Percentiles rank a stretch among this genome's conserved stretches.
phyloP scores from a whole-genome alignment of 1,139 yeast genomes.

The Pichia inconspicua region DNA sequence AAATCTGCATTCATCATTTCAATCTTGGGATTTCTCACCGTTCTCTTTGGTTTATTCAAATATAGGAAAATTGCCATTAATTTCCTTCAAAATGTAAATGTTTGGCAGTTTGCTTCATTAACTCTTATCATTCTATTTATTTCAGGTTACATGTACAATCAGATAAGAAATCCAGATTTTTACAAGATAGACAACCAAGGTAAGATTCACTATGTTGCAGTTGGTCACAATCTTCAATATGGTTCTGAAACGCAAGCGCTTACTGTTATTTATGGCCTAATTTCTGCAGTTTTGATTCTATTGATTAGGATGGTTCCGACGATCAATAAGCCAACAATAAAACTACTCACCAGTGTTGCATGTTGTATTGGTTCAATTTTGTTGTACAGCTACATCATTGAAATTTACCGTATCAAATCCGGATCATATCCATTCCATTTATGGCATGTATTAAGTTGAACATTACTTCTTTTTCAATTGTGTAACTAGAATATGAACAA shows the following conservation, averaged over 20 bases:
- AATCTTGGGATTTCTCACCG: conserved; percentile 28
- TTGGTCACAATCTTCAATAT: conserved; percentile 65
- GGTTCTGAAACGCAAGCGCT: conserved; percentile 80
- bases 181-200: conserved; percentile 53
- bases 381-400: conserved; percentile 46
- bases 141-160: conserved; percentile 90
- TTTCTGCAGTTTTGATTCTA: conserved; percentile 42
- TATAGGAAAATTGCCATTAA: conserved; percentile 10
- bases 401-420: conserved; percentile 51
- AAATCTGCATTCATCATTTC: conserved; percentile 19
- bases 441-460: not conserved
- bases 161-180: conserved; percentile 71
- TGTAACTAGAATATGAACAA: not conserved
- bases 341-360: conserved; percentile 37
- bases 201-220: conserved; percentile 49
- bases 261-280: conserved; percentile 52
- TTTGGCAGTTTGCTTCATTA: conserved; percentile 34
- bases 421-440: conserved; percentile 50
- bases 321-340: conserved; percentile 36
- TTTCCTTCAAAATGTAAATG: conserved; percentile 17
- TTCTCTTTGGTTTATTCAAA: conserved; percentile 18
- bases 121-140: conserved; percentile 62
- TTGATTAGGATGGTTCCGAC: conserved; percentile 44
- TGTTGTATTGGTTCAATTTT: conserved; percentile 38
- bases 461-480: not conserved